Evolutionary conservation across 148 eudicot species (phyloP), one percentile per base, ranked within the genome.

Genomic region (Nepenthes gracilis): DNA sequence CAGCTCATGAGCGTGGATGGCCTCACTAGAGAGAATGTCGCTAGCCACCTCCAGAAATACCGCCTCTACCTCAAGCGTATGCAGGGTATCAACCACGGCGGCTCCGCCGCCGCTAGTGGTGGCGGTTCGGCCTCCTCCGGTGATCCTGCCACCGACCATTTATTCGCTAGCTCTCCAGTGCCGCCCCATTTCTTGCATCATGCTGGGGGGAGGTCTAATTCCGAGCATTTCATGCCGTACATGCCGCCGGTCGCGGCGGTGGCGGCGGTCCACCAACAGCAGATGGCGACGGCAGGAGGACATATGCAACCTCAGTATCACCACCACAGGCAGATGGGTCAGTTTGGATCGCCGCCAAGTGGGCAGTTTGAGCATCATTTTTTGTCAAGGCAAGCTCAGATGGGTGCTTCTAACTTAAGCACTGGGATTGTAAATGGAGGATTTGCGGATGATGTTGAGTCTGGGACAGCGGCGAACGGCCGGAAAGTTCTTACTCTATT

Each of bases 151-250:
- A 82, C 89, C 7, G 99, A 93, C 66, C 88, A 77, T 15, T 66
- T 93, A 35, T 89, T 93, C 12, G 97, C 99, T 0, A 88, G 91
- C 57, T 75, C 89, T 1, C 99, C 99, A 0, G 95, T 93, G 36
- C 96, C 99, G 34, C 55, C 96, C 1, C 98, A 92, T 68, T 88
- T 92, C 47, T 58, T 92, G 62, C 87, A 80, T 36, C 81, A 69
- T 38, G 36, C 61, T 0, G 65, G 61, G 23, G 74, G 69, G 6
- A 23, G 23, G 23, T 23, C 23, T 1, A 74, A 75, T 63, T 71
- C 83, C 12, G 94, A 90, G 0, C 84, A 84, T 65, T 82, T 75
- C 60, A 56, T 86, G 79, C 81, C 88, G 7, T 84, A 67, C 43
- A 70, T 83, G 71, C 87, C 80, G 2, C 80, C 75, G 60, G 63